Evolutionary conservation across 306 rosid species (phyloP).

Genomic region (Rosa chinensis): DNA sequence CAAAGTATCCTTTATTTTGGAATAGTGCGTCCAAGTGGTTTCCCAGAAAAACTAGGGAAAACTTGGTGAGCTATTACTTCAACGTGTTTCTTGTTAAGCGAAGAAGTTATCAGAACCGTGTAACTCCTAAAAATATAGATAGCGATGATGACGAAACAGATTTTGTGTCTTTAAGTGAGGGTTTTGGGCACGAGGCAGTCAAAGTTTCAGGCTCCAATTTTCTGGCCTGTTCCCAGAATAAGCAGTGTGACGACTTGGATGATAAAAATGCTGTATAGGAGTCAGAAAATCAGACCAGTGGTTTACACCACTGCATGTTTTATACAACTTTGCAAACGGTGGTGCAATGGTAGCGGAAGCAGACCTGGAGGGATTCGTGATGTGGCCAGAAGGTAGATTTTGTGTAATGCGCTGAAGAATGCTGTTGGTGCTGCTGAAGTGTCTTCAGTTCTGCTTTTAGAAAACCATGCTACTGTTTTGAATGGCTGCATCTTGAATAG

Average conservation of each 20-base stretch:
- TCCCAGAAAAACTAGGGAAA: constrained; percentile 50
- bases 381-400: constrained; percentile 25
- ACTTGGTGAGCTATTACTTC: constrained; percentile 78
- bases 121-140: constrained; percentile 53
- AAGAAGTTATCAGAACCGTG: constrained; percentile 87
- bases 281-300: constrained; percentile 13
- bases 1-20: constrained; percentile 37
- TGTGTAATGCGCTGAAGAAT: constrained; percentile 29
- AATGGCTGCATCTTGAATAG: constrained; percentile 34
- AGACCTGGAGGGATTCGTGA: constrained; percentile 18
- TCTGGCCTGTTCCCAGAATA: constrained; percentile 50
- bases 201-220: constrained; percentile 30
- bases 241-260: constrained; percentile 47
- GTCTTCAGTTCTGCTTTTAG: constrained; percentile 21
- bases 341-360: constrained; percentile 31
- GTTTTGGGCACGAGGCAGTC: constrained; percentile 53
- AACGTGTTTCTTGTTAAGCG: constrained; percentile 62
- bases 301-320: constrained; percentile 24
- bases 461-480: constrained; percentile 10
- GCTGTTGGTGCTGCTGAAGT: constrained; percentile 1
- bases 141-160: constrained; percentile 86
- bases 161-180: constrained; percentile 55
- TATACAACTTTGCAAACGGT: not conserved
- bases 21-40: constrained; percentile 44
- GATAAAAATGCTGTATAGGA: constrained; percentile 1